Base-by-base conservation (phyloP, 805 yeast genomes). In the Lipomyces spencermartinsiae region DNA sequence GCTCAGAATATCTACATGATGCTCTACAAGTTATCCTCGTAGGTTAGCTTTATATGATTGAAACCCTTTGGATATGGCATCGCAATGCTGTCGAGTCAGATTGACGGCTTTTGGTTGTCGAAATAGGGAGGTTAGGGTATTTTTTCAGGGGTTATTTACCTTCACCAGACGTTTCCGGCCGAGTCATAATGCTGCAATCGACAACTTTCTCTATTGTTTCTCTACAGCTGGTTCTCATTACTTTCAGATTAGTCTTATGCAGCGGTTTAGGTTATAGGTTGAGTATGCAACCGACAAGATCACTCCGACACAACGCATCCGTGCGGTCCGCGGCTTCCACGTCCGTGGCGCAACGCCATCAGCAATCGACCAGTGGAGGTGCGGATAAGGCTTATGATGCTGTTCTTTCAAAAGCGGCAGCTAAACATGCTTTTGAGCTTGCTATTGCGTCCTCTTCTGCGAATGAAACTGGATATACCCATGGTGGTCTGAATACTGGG, bases 331-430 rank as follows among this genome's bases (percentile, higher is more conserved):
- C 16, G 9, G 49, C 49, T 43, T 43, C 49, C 8, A 16, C 22
- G 22, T n/a, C 22, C 16, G 19, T n/a, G 49, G 5, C 49, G 22
- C 6, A 4, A 19, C 49, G n/a, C 10, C 49, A 43, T 43, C 22
- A 43, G 49, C 49, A 43, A 7, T 43, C 49, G 8, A n/a, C 22
- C 49, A 43, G 49, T n/a, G 49, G 49, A n/a, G 49, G 22, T 43
- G 49, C 49, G 10, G 60, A 33, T 10, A 57, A 57, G 43, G 56
- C 31, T 19, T 57, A 29, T 16, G 55, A 57, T 56, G 25, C 55
- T 31, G 37, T 57, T 8, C 60, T 57, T 22, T 57, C 60, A 16
- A 57, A 31, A 39, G 60, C 60, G 7, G 60, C 60, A 19, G 60
- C 60, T 12, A 57, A 39, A 12, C 34, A 57, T 16, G 60, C 60